Evolutionary conservation across 1,139 yeast species (phyloP).

Genomic region (Lodderomyces theae): DNA sequence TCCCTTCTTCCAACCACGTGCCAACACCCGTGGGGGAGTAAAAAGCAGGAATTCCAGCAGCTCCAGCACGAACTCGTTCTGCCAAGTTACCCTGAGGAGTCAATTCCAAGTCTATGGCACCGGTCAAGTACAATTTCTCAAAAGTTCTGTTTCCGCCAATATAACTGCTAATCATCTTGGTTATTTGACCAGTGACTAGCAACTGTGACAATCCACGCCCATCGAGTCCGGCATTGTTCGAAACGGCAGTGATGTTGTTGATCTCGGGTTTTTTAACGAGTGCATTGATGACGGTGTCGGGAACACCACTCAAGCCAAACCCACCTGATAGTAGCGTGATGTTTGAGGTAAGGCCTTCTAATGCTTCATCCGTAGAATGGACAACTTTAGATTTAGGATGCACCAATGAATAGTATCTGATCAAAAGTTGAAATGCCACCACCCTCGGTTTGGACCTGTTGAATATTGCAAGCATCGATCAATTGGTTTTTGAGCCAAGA

Average conservation of each 20-base stretch:
- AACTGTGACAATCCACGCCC: slow-evolving; percentile 43
- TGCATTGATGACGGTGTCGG: slow-evolving; percentile 44
- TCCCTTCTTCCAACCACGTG: slow-evolving; percentile 51
- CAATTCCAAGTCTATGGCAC: slow-evolving; percentile 44
- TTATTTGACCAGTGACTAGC: slow-evolving; percentile 41
- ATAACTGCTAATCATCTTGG: slow-evolving; percentile 46
- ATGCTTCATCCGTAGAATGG: slow-evolving; percentile 26
- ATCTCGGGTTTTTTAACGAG: slow-evolving; percentile 30
- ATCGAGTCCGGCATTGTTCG: slow-evolving; percentile 52
- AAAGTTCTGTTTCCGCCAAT: slow-evolving; percentile 47
- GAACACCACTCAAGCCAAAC: slow-evolving; percentile 48
- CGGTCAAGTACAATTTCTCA: slow-evolving; percentile 39
- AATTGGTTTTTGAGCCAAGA: not conserved
- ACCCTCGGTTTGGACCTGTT: not conserved
- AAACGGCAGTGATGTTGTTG: slow-evolving; percentile 41
- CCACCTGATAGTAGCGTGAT: slow-evolving; percentile 44
- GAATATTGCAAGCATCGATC: not conserved
- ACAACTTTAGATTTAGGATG: slow-evolving; percentile 20
- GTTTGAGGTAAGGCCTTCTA: slow-evolving; percentile 29
- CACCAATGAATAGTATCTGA: not conserved
- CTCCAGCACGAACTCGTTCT: slow-evolving; percentile 50
- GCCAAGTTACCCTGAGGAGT: slow-evolving; percentile 53
- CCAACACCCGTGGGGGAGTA: slow-evolving; percentile 51
- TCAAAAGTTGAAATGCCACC: not conserved
- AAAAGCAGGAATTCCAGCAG: slow-evolving; percentile 50